Evolutionary conservation across 2,329 filamentous ascomycete genomes (phyloP).

Genomic region (Fusarium paranaense): DNA sequence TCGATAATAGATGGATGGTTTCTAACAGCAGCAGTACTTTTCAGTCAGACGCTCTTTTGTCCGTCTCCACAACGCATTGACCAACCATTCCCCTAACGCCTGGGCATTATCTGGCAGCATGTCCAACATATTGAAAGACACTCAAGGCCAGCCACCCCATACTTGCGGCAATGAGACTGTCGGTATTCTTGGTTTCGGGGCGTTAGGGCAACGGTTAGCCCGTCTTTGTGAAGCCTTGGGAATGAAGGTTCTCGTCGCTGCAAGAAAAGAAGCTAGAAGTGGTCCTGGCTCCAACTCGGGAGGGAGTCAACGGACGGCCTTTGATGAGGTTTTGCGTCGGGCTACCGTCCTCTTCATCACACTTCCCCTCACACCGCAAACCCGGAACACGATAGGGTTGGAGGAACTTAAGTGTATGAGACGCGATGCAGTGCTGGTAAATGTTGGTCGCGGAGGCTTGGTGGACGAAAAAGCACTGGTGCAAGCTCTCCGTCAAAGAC

Average conservation of each 20-base stretch:
- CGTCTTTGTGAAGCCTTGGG: neutral
- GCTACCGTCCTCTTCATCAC: neutral
- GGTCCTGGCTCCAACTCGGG: neutral
- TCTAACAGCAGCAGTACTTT: neutral
- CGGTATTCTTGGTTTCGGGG: neutral
- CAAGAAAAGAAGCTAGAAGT: neutral
- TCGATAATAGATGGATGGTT: neutral
- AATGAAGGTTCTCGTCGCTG: neutral
- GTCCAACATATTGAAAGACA: neutral
- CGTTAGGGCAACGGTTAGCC: neutral
- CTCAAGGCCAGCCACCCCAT: neutral
- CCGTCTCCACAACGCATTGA: neutral
- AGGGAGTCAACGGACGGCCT: neutral
- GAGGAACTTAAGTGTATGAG: neutral
- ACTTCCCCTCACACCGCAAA: neutral
- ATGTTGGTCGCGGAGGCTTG: constrained; percentile 12
- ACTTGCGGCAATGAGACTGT: neutral
- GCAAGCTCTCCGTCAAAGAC: constrained; percentile 3
- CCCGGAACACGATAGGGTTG: neutral
- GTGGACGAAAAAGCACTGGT: constrained; percentile 15
- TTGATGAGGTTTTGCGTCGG: neutral
- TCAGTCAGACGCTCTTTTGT: neutral
- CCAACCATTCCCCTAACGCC: neutral
- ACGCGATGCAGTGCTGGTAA: constrained; percentile 11
- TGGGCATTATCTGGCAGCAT: constrained; percentile 1